Conservation (phyloP, 352 stramenopile species). For the Phytophthora europaea region DNA sequence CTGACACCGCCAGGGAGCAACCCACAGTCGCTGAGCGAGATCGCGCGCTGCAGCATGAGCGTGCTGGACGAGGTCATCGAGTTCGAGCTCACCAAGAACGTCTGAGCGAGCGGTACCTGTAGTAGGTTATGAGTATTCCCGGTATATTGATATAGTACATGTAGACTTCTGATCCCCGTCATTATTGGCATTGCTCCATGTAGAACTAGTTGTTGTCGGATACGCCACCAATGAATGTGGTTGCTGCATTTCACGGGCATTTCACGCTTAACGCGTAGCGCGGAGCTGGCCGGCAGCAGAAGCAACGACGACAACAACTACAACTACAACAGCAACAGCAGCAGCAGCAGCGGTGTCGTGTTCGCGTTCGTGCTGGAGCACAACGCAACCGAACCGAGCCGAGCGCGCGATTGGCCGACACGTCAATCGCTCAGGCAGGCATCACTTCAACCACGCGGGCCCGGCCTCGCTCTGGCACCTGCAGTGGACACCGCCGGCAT, state of each 20-base stretch:
- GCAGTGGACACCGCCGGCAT: conserved; percentile 20
- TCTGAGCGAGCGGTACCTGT: conserved; percentile 18
- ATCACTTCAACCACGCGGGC: conserved; percentile 30
- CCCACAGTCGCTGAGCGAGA: conserved; percentile 21
- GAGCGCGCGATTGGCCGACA: conserved; percentile 22
- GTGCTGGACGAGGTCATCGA: conserved; percentile 55
- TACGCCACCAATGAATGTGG: neutral
- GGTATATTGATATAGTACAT: conserved; percentile 45
- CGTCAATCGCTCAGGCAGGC: conserved; percentile 15
- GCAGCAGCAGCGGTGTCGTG: neutral
- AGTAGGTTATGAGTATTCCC: conserved; percentile 32
- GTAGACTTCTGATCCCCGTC: conserved; percentile 28
- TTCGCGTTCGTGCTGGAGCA: conserved; percentile 7
- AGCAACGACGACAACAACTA: too few species aligned
- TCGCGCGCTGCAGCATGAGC: conserved; percentile 49
- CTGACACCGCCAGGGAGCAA: conserved; percentile 5
- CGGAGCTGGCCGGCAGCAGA: too few species aligned
- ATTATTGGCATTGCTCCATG: neutral
- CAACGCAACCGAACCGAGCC: neutral
- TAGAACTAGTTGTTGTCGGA: neutral
- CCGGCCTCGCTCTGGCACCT: conserved; percentile 14
- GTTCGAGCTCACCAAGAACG: conserved; percentile 54
- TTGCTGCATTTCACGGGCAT: neutral
- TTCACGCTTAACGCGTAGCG: neutral
- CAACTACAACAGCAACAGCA: too few species aligned